Base-by-base conservation (phyloP, 345 rosid genomes). In the Brassica incana region DNA sequence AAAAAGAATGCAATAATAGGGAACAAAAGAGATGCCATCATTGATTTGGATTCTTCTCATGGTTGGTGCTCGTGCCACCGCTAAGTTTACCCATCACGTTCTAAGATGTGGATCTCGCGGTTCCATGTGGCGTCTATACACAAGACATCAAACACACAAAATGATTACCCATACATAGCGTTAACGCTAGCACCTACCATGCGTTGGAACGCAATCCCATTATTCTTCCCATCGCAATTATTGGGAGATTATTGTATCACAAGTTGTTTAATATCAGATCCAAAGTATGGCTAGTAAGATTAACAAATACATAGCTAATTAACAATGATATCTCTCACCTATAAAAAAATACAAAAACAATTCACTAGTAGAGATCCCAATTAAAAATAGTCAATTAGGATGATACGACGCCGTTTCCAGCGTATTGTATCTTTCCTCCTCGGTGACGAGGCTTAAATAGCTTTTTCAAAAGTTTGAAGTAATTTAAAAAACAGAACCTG, bases 11-110 rank as follows among this genome's bases (percentile, higher is more conserved):
- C 58, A 77, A 71, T 27, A 15, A 38, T 72, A 73, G 73, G 25
- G 29, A 66, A 30, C 36, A 2, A 9, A 30, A 52, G 67, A 20
- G 52, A 70, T 8, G 14, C 4, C 50, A 65, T 72, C 16, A 78
- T 18, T 65, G 63, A 73, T 45, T 73, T 30, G 50, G 67, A 65
- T 65, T 71, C 61, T 65, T 71, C 72, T 2, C 45, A 59, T 43
- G 43, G 64, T 45, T 60, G 82, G 40, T 61, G n/a, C 5, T 50
- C 18, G 81, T 43, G 67, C 77, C 77, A 78, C 77, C 48, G 77
- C 68, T 8, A 38, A 23, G 27, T 60, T 9, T 32, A 29, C 33
- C 23, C 27, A 16, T 73, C 29, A 43, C 77, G 77, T 78, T 79
- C 64, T 30, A 14, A n/a, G 63, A 0, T 10, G 10, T 59, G 36